Percentiles rank a stretch among this genome's conserved stretches.
Evolutionary conservation across 495 filamentous ascomycete species (phyloP).

Genomic region (Penicillium atrosanguineum): DNA sequence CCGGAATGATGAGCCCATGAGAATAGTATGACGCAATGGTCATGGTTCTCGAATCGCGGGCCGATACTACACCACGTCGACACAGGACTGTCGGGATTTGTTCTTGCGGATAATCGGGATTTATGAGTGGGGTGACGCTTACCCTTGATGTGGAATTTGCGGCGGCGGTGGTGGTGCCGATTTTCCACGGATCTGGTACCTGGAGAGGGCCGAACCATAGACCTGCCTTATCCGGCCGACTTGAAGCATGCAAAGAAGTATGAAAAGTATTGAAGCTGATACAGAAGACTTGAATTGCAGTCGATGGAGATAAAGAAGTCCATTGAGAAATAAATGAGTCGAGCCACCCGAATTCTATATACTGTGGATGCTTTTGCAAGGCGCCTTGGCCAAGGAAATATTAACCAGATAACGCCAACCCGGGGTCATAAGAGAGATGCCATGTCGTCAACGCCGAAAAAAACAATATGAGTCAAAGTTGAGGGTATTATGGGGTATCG

Average conservation of each 20-base stretch:
- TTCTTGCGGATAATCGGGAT: background rate
- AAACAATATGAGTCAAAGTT: background rate
- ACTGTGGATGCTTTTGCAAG: background rate
- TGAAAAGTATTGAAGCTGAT: background rate
- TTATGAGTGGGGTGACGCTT: background rate
- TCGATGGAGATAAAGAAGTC: background rate
- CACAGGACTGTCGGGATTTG: background rate
- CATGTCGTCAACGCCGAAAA: background rate
- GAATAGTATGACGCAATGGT: background rate
- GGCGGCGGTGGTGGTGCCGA: background rate
- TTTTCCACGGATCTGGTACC: background rate
- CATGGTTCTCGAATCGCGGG: background rate
- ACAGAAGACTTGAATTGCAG: background rate
- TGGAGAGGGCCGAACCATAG: no score
- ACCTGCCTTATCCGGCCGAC: no score
- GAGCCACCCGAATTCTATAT: background rate
- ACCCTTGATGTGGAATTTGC: background rate
- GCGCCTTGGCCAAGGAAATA: background rate
- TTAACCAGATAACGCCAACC: background rate
- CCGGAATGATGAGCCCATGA: background rate
- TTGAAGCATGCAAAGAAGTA: background rate
- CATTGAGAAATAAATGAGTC: background rate
- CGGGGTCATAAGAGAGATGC: background rate
- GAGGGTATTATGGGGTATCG: background rate
- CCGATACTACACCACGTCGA: background rate